Evolutionary conservation across 768 basidiomycete species (phyloP), one percentile per base, ranked within the genome.

Genomic region (Russula lepida): DNA sequence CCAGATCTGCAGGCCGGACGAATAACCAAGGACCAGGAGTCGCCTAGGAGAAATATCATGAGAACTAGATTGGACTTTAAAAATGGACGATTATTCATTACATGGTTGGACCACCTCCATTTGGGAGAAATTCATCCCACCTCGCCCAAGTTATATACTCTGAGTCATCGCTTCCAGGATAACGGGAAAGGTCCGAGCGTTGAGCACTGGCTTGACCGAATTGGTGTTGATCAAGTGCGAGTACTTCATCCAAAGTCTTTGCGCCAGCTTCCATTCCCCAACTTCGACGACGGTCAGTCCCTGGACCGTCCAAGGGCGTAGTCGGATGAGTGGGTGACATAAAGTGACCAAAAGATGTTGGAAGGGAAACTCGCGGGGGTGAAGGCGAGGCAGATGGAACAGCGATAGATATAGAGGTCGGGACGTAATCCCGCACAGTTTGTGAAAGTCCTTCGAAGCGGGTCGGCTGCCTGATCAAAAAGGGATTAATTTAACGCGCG

Each of bases 1-100:
- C 84, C 84, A 87, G 21, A 85, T 74, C 67, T 85, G 81, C 43
- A 87, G 66, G 6, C 81, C 79, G 15, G 73, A 71, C 33, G 68
- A 62, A 68, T 85, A 86, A 5, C 77, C 83, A 17, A 85, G 72
- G 54, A 86, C 69, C 12, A 85, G 75, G 6, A 84, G 65, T 27
- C 77, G 74, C 46, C 80, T 79, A 35, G 13, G 30, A 15, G 25
- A 46, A 28, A 33, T 37, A 12, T 44, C 21, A 28, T 65, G 33
- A 56, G 58, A 43, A 59, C 30, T 7, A 52, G 13, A 60, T 56
- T 43, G 60, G 41, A 13, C 12, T 43, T 30, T 30, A 63, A 27
- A 44, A 9, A 8, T 30, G 54, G n/a, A 15, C 32, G 47, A 32
- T 19, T 8, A n/a, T 25, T 44, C 67, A 65, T 44, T 43, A 69